Percentiles rank a stretch among this genome's conserved stretches.
Conservation (phyloP, 2,329 filamentous ascomycete species). For the Paramyrothecium sp. region DNA sequence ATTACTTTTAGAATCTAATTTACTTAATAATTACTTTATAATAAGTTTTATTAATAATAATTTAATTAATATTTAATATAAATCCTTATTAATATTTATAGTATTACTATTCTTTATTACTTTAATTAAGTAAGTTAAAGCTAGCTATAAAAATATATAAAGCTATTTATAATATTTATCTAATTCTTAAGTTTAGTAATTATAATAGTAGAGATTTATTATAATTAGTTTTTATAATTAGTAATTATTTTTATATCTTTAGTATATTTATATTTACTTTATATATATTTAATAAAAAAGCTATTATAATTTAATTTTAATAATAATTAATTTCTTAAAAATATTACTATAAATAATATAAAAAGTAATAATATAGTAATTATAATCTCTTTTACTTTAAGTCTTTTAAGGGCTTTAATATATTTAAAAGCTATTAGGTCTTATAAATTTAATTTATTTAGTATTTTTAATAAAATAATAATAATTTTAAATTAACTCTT, state of each 20-base stretch:
- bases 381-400: too few relatives aligned
- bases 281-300: too few relatives aligned
- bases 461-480: too few relatives aligned
- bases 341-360: background rate
- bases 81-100: background rate
- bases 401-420: too few relatives aligned
- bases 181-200: background rate
- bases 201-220: background rate
- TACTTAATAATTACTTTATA: conserved; percentile 2
- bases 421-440: too few relatives aligned
- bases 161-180: background rate
- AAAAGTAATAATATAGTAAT: background rate
- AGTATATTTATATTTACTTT: background rate
- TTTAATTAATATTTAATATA: background rate
- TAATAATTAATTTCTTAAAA: background rate
- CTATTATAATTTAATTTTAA: background rate
- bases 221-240: background rate
- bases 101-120: background rate
- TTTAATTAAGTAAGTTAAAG: conserved; percentile 1
- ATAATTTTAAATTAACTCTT: too few relatives aligned
- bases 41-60: conserved; percentile 1
- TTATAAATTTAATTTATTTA: too few relatives aligned
- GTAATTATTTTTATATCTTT: background rate
- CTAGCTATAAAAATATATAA: background rate
- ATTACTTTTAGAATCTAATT: background rate